Evolutionary conservation across 208 protist species (phyloP), one percentile per base, ranked within the genome.

Genomic region (Porcisia deanei): DNA sequence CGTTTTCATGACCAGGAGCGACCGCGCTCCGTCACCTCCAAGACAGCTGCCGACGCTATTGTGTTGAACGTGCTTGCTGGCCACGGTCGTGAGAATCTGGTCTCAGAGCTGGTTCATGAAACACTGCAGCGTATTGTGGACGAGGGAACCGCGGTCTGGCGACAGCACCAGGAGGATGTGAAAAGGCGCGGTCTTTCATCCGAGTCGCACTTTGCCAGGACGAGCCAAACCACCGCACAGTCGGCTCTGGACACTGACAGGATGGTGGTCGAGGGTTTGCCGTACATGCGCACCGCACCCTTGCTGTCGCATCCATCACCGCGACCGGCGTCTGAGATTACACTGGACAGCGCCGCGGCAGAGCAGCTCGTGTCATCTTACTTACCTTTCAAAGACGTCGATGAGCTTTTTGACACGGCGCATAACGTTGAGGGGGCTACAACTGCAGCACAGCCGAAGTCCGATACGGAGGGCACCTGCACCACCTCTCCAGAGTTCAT

Each of bases 1-100:
- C 83, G 85, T 67, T 93, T 91, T 71, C 70, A 86, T 20, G 80
- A 84, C 6, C 82, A 85, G 73, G 83, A 91, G 60, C 80, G 90
- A 12, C 84, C 89, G 5, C 82, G 78, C 52, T 88, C 82, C 53
- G 87, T 95, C n/a, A 73, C 75, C 39, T 84, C 83, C 57, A 80
- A 81, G 37, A 53, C 80, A 39, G 85, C 85, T 0, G 89, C 91
- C 18, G 87, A 93, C 72, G 71, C 77, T 2, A 89, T 95, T 25
- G 93, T 97, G 43, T 76, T 87, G n/a, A 80, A 97, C 75, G 91
- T 97, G 34, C 78, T 97, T 30, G 85, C 88, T 18, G 82, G 84
- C 0, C 93, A 97, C 78, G 83, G 86, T 6, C 78, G 89, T 64
- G 93, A 95, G 67, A 91, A 90, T 47, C 43, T 94, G 6, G 66